Percentiles rank a stretch among this genome's conserved stretches.
Conservation (phyloP, 225 moss, liverwort and hornwort genomes). For the Pseudoscleropodium purum region DNA sequence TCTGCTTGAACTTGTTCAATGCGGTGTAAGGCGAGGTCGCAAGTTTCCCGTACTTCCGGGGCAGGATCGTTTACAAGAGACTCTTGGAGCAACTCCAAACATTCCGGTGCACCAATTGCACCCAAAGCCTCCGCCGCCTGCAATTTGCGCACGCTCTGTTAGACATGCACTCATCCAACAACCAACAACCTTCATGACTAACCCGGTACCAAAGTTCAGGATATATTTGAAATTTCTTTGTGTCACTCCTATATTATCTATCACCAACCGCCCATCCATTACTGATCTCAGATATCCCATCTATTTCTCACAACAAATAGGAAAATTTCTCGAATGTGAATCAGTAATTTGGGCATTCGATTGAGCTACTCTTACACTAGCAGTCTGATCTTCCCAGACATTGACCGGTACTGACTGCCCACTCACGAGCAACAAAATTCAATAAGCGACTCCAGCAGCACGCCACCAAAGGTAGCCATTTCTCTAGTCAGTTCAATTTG, state of each 20-base stretch:
- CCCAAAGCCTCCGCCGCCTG: constrained; percentile 98
- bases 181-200: background rate
- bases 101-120: constrained; percentile 77
- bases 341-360: background rate
- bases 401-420: background rate
- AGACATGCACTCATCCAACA: background rate
- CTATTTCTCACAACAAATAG: background rate
- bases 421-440: background rate
- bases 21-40: constrained; percentile 79
- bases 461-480: background rate
- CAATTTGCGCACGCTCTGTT: background rate
- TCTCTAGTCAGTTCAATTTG: background rate
- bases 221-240: background rate
- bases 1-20: constrained; percentile 48
- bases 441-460: no score
- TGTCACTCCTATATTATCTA: background rate
- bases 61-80: constrained; percentile 66
- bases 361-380: background rate
- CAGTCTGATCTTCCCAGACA: background rate
- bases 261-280: background rate
- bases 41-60: constrained; percentile 87
- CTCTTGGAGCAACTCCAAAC: constrained; percentile 39
- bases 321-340: background rate
- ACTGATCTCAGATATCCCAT: background rate
- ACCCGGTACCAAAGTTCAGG: background rate